phyloP scores from a whole-genome alignment of 352 stramenopile species.

The Nothophytophthora sp. region DNA sequence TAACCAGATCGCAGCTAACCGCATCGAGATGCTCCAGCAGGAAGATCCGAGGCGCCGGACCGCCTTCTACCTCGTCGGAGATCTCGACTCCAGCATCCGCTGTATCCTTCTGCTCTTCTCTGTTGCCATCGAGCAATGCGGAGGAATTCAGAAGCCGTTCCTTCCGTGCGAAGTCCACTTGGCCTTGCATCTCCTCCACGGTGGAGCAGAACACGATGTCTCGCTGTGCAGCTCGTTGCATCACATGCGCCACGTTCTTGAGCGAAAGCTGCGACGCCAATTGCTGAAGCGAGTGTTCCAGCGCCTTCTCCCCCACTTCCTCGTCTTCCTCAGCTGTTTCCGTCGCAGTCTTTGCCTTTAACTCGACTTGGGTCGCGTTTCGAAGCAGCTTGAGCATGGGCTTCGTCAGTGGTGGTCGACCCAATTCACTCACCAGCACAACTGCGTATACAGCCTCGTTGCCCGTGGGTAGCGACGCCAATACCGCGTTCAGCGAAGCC shows the following conservation, averaged over 20 bases:
- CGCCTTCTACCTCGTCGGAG: not conserved
- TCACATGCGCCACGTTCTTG: slow-evolving; percentile 21
- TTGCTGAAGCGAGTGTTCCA: slow-evolving; percentile 12
- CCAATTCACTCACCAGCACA: slow-evolving; percentile 56
- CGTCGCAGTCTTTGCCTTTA: slow-evolving; percentile 3
- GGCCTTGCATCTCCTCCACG: slow-evolving; percentile 20
- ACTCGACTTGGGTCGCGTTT: slow-evolving; percentile 3
- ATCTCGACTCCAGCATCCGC: not conserved
- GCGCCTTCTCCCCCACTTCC: slow-evolving; percentile 2
- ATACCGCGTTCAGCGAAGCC: slow-evolving; percentile 25
- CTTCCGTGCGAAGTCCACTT: slow-evolving; percentile 16
- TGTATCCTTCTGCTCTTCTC: not conserved
- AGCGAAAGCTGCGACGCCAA: slow-evolving; percentile 35
- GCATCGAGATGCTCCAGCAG: slow-evolving; percentile 42
- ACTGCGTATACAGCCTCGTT: slow-evolving; percentile 20
- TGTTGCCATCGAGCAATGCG: not conserved
- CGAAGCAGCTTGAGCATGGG: slow-evolving; percentile 38
- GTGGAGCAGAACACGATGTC: slow-evolving; percentile 37
- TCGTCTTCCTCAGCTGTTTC: not conserved
- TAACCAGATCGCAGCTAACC: slow-evolving; percentile 14
- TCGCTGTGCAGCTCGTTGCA: slow-evolving; percentile 32
- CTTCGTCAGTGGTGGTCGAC: slow-evolving; percentile 49
- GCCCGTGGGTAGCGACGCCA: slow-evolving; percentile 4
- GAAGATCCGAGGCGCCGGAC: slow-evolving; percentile 26
- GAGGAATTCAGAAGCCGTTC: slow-evolving; percentile 5